Conservation (phyloP, 177 flowering plant species). For the Vitis hybrid region DNA sequence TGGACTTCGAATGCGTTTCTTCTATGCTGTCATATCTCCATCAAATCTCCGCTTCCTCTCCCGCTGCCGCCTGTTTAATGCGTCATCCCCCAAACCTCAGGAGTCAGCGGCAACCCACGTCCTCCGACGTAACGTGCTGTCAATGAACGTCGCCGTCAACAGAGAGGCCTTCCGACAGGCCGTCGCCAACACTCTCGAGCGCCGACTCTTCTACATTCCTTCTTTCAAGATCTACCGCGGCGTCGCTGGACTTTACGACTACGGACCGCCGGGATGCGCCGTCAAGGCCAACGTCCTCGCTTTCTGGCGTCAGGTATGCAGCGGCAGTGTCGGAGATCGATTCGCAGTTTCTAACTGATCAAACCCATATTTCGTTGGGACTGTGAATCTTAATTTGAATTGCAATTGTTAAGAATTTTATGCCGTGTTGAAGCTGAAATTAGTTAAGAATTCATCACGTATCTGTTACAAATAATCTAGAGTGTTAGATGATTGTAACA, state of each 20-base stretch:
- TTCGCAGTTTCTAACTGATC: too few species aligned
- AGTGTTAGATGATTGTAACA: too few species aligned
- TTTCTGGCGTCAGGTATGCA: constrained; percentile 87
- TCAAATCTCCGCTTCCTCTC: too few species aligned
- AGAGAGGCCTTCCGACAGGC: constrained; percentile 72
- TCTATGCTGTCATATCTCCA: too few species aligned
- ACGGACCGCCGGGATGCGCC: constrained; percentile 97
- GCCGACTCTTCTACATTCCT: constrained; percentile 79
- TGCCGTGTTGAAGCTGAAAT: not conserved
- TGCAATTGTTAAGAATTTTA: not conserved
- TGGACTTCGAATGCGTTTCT: too few species aligned
- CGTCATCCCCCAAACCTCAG: constrained; percentile 13
- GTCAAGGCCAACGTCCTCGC: constrained; percentile 92
- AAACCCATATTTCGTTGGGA: too few species aligned
- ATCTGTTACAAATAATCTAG: too few species aligned
- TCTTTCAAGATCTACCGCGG: constrained; percentile 92
- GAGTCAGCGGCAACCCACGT: constrained; percentile 32
- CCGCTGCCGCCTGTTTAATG: too few species aligned
- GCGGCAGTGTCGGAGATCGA: too few species aligned
- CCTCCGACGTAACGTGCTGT: constrained; percentile 16
- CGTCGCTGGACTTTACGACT: constrained; percentile 90
- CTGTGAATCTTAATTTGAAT: not conserved
- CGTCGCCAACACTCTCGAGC: constrained; percentile 73
- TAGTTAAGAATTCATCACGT: too few species aligned
- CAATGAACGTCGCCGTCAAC: constrained; percentile 17